Evolutionary conservation across 768 basidiomycete genomes (phyloP), one percentile per base, ranked within the genome.

Genomic region (Clathrus columnatus): DNA sequence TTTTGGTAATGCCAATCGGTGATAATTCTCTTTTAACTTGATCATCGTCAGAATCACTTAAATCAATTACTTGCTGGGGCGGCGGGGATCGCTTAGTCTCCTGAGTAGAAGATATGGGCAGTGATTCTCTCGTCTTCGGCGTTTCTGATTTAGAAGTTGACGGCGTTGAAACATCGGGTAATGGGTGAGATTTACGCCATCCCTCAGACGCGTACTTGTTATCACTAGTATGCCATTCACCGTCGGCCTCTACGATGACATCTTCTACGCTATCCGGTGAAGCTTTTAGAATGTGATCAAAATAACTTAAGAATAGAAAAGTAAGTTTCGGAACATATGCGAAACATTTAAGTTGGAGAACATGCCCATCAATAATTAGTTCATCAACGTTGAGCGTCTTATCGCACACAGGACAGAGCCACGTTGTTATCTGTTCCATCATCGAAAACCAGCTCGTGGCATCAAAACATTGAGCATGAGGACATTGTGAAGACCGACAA

Each of bases 381-480:
- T 97, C 91, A 29, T 86, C 85, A 18, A 81, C 72, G 60, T 84
- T 81, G 51, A 99, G 68, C 46, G 76, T 72, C 64, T 81, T 84
- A 67, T 91, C 90, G 69, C 96, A 98, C 43, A 92, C 86, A 24
- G 96, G 95, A 69, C 96, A 98, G 46, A 86, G 69, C 87, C 90
- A 99, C 27, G 92, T 93, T 1, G 95, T 96, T 7, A 93, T 97
- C 70, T 91, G 85, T 64, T 95, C 90, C 82, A 96, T 98, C 67
- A 95, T 83, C 4, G 85, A 85, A 64, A 87, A 91, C 93, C 93
- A 99, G 41, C 88, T 91, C 17, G 76, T 77, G 0, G 93, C 93
- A 69, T 99, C 96, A 69, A 98, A 99, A 67, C 96, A 99, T 62
- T 93, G 89, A 6, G 88, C 72, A 69, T 98, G 96, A 32, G 87